A percentile compares a stretch with the other conserved stretches of the same genome.
These are phyloP conservation scores for Zymoseptoria tritici DNA, from an alignment of 2,329 filamentous ascomycete genomes.

Conservation along the genomic window DNA sequence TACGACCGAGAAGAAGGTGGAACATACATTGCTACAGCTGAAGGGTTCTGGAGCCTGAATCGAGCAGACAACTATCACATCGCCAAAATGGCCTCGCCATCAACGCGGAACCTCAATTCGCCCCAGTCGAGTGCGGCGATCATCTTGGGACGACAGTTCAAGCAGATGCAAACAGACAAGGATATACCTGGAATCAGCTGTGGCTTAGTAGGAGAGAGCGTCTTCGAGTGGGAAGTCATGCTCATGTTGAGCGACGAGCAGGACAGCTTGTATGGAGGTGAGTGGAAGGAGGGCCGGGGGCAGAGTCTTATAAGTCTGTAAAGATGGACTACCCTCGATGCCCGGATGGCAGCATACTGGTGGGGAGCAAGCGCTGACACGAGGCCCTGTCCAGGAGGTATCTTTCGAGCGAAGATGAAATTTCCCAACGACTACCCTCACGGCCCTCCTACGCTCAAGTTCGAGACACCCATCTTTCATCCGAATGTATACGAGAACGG, in stretches of 20 bases:
- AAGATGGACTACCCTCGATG: neutral
- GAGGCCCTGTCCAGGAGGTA: constrained; percentile 58
- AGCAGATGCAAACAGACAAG: constrained; percentile 86
- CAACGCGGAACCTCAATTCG: constrained; percentile 4
- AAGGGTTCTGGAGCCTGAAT: neutral
- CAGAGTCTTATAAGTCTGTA: neutral
- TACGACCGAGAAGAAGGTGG: neutral
- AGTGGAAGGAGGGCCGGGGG: constrained; percentile 23
- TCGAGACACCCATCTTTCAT: constrained; percentile 82
- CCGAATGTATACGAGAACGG: constrained; percentile 86
- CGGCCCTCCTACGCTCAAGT: constrained; percentile 81
- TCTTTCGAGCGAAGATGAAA: constrained; percentile 76
- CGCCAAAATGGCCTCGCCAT: constrained; percentile 2
- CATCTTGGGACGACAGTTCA: constrained; percentile 77
- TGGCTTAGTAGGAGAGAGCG: constrained; percentile 74
- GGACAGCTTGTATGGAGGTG: constrained; percentile 79
- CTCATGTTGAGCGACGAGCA: constrained; percentile 87
- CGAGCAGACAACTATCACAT: neutral
- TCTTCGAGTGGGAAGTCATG: constrained; percentile 99
- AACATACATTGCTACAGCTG: neutral
- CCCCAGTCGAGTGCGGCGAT: constrained; percentile 52
- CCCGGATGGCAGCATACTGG: neutral
- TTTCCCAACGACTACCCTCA: constrained; percentile 85
- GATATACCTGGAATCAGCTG: constrained; percentile 93
- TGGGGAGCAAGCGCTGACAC: neutral